Base-by-base conservation (phyloP, 345 rosid species). In the Pistacia vera region DNA sequence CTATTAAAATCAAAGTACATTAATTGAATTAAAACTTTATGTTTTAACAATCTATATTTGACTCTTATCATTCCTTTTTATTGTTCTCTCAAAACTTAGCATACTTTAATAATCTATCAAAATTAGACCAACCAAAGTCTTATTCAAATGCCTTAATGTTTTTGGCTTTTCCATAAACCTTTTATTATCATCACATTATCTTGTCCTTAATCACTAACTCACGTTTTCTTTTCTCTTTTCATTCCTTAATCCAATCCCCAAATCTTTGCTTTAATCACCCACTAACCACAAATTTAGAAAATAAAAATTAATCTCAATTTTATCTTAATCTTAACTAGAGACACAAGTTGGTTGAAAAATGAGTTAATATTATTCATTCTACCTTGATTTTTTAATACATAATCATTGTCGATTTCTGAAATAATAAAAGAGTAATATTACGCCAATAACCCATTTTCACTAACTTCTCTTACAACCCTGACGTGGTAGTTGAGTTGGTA, bases 181-280 rank as follows among this genome's bases (percentile, higher is more conserved):
- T 72, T 44, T 41, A 46, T 52, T 55, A 60, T 85, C 46, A 52
- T 78, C 76, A 33, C 4, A 67, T 81, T 79, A 63, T 59, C 14
- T 78, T 77, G 78, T 85, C 77, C 74, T 66, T 87, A 48, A 70
- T 74, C 61, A 1, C 70, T 58, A 71, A 61, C 79, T 85, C 82
- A 33, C 68, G 55, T 4, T 85, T 84, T 4, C 0, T 69, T 68
- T 61, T 13, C 78, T 69, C 66, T 28, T 67, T 17, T 22, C 77
- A 82, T 77, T 74, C 75, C 71, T 30, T 75, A 55, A 70, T 76
- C 76, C 64, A 20, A 68, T 8, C 11, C 7, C 13, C 61, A 8
- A 20, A 28, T 61, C 68, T 54, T 73, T 18, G 56, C 54, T 75
- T 78, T 68, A 20, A 71, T 67, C 28, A 56, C 55, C 78, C 8